Base-by-base conservation (phyloP, 805 yeast species). In the Yarrowia sp. region DNA sequence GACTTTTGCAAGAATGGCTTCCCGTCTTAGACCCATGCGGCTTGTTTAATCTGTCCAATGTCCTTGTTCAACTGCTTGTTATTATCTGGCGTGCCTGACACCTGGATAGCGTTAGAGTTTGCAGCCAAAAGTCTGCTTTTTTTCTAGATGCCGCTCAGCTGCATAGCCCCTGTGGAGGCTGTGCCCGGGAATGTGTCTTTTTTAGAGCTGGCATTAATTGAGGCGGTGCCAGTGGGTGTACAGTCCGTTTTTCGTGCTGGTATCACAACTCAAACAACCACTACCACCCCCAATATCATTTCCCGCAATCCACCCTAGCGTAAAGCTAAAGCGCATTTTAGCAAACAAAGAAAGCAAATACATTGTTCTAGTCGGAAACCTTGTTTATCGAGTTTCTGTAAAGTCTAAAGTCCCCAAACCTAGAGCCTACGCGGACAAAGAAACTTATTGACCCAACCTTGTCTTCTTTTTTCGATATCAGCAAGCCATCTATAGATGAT, bases 11-110 rank as follows among this genome's bases (percentile, higher is more conserved):
- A 51, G 58, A 51, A 47, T 47, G 55, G 55, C 58, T 33, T 51
- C 58, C 42, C 58, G 42, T 51, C 58, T 33, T 29, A 35, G 32
- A 51, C 58, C 58, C 42, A 51, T 51, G 58, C 58, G 58, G 58
- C 58, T 51, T 33, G 58, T 51, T 51, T 51, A 51, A 51, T 51
- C 58, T 51, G 58, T 51, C 58, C 58, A 51, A 51, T 35, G 38
- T 51, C 58, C 58, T 51, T 51, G 58, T 51, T 35, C 41, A 1
- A 12, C 24, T 18, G 32, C 24, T 35, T 51, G 58, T 51, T 51
- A 33, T 35, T 51, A 33, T 51, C 58, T 51, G 41, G 41, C 42
- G 58, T 51, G 41, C 58, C 58, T 51, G 58, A 51, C 42, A 47
- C 55, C 35, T 21, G 2, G 1, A 16, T 22, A 22, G 6, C 13